Conservation (phyloP, 2,329 filamentous ascomycete species). For the Cytospora leucostoma region DNA sequence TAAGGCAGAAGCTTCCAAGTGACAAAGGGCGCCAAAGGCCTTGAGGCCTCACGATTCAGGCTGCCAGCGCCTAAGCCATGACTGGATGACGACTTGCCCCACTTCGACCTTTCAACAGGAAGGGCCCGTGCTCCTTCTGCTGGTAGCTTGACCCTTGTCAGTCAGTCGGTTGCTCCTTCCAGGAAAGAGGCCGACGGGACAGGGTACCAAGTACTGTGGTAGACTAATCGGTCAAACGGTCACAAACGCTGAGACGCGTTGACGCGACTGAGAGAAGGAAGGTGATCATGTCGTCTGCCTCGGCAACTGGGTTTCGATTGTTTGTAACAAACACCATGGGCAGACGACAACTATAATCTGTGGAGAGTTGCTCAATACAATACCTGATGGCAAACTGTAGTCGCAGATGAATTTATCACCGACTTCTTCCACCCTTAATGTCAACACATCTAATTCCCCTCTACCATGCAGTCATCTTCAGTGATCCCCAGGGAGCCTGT, state of each 20-base stretch:
- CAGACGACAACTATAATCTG: neutral
- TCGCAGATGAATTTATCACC: neutral
- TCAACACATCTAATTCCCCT: neutral
- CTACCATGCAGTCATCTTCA: slow-evolving; percentile 1
- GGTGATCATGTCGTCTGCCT: neutral
- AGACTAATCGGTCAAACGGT: neutral
- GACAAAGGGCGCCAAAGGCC: slow-evolving; percentile 1
- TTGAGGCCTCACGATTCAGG: slow-evolving; percentile 1
- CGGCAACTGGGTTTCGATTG: neutral
- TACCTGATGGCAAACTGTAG: neutral
- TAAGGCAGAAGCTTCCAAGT: neutral
- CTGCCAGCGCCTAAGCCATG: neutral
- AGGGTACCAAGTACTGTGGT: neutral
- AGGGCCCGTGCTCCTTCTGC: neutral
- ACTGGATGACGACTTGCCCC: neutral
- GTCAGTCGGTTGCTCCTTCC: neutral
- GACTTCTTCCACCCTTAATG: neutral
- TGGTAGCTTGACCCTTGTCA: neutral
- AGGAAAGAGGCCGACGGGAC: neutral
- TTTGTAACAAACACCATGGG: neutral
- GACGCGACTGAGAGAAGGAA: neutral
- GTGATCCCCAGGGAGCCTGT: slow-evolving; percentile 7
- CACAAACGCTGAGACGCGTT: neutral
- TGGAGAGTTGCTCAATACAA: neutral
- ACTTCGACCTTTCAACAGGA: neutral